These are phyloP conservation scores for Neopestalotiopsis clavispora DNA, from an alignment of 2,329 filamentous ascomycete genomes.

Conservation along the genomic window DNA sequence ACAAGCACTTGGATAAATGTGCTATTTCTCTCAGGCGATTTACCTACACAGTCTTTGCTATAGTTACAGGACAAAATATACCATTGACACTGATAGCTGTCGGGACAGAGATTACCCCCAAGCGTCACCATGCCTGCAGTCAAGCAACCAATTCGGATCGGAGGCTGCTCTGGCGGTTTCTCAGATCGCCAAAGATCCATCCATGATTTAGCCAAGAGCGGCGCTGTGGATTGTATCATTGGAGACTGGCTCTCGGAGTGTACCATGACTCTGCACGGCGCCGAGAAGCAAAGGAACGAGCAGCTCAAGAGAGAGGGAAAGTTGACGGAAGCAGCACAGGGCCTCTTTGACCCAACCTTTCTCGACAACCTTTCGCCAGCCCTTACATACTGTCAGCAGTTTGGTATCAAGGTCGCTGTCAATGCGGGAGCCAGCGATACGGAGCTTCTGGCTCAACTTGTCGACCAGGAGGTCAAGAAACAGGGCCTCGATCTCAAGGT, in stretches of 20 bases:
- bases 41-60: background rate
- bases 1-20: too few relatives aligned
- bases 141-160: slow-evolving; percentile 31
- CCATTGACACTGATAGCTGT: background rate
- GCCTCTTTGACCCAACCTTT: slow-evolving; percentile 29
- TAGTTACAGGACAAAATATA: background rate
- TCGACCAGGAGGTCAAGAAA: slow-evolving; percentile 21
- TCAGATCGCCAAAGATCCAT: slow-evolving; percentile 37
- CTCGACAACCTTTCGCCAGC: slow-evolving; percentile 32
- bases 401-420: slow-evolving; percentile 32
- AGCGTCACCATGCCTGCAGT: background rate
- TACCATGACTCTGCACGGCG: slow-evolving; percentile 30
- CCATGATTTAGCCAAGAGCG: slow-evolving; percentile 26
- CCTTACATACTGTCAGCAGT: slow-evolving; percentile 24
- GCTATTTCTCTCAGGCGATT: too few relatives aligned
- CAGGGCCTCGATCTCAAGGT: slow-evolving; percentile 29
- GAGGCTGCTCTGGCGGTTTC: slow-evolving; percentile 36
- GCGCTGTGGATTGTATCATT: slow-evolving; percentile 24
- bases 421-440: slow-evolving; percentile 36
- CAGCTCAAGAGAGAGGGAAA: background rate
- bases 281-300: slow-evolving; percentile 23
- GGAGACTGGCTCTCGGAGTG: slow-evolving; percentile 27
- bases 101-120: background rate
- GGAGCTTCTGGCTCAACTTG: slow-evolving; percentile 15
- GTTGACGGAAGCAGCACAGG: slow-evolving; percentile 13